phyloP scores from a whole-genome alignment of 306 rosid species.

The Hippophae tibetana region DNA sequence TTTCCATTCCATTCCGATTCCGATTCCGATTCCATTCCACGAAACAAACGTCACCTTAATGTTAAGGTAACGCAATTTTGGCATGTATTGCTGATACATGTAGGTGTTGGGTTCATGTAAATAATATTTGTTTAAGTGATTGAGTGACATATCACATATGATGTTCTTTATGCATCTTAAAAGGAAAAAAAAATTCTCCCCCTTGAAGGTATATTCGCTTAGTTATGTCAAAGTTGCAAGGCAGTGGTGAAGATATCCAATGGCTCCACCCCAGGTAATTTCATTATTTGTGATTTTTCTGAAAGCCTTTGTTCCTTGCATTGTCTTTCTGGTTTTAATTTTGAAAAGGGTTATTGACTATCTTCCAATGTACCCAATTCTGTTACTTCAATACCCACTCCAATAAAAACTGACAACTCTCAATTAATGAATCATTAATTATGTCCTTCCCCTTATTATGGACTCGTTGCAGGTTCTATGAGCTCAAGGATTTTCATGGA shows the following conservation, averaged over 20 bases:
- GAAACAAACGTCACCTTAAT: too few relatives aligned
- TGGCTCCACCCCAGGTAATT: conserved; percentile 67
- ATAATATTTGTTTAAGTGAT: background rate
- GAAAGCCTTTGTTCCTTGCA: conserved; percentile 6
- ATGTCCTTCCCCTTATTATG: conserved; percentile 1
- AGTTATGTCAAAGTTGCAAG: conserved; percentile 52
- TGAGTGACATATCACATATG: background rate
- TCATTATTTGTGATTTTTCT: conserved; percentile 14
- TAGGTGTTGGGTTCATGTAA: background rate
- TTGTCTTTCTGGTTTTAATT: conserved; percentile 3
- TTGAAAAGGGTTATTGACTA: too few relatives aligned
- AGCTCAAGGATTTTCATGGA: conserved; percentile 68
- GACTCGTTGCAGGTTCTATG: conserved; percentile 48
- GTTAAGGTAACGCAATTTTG: too few relatives aligned
- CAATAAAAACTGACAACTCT: background rate
- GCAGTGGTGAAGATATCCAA: conserved; percentile 52
- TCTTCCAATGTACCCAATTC: too few relatives aligned
- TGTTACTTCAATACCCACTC: too few relatives aligned
- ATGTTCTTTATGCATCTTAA: background rate
- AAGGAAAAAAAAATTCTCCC: conserved; percentile 3
- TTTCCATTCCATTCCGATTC: too few relatives aligned
- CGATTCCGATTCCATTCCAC: too few relatives aligned
- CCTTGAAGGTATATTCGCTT: conserved; percentile 74
- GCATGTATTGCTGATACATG: background rate
- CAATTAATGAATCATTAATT: conserved; percentile 1